Conservation (phyloP, 345 rosid genomes). For the Brassica juncea region DNA sequence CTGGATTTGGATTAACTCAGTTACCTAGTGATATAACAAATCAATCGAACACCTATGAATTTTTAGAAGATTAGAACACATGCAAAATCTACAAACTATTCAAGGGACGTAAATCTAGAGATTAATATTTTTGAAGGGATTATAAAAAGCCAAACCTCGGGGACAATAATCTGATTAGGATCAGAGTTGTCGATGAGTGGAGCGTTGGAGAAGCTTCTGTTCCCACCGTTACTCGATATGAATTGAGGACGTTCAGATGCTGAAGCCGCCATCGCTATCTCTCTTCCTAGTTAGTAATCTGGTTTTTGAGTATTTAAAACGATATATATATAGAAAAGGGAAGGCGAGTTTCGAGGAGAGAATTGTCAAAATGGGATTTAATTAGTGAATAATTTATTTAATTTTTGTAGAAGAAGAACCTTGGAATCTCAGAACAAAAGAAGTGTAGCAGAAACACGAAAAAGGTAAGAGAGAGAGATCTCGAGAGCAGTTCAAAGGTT, state of each 20-base stretch:
- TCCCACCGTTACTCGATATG: conserved; percentile 62
- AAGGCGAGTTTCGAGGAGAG: not conserved
- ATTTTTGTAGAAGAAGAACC: not conserved
- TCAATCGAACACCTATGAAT: not conserved
- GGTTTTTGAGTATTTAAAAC: not conserved
- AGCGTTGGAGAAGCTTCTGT: conserved; percentile 56
- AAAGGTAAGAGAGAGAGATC: conserved; percentile 22
- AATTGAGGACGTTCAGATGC: conserved; percentile 66
- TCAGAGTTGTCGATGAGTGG: conserved; percentile 66
- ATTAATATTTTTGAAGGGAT: not conserved
- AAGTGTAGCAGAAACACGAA: not conserved
- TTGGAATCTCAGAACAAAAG: conserved; percentile 1
- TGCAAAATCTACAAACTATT: not conserved
- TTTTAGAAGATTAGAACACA: not conserved
- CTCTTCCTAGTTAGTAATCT: conserved; percentile 1
- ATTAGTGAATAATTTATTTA: not conserved
- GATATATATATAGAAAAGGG: not conserved
- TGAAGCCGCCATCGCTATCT: conserved; percentile 44
- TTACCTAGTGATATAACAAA: not conserved
- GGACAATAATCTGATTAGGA: conserved; percentile 64
- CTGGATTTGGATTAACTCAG: not conserved
- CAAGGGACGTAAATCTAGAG: conserved; percentile 4
- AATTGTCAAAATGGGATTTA: not conserved
- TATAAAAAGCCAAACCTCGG: conserved; percentile 54
- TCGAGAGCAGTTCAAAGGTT: conserved; percentile 5